A percentile compares a stretch with the other conserved stretches of the same genome.
Evolutionary conservation across 768 basidiomycete species (phyloP).

Genomic region (Psilocybe cyanescens): DNA sequence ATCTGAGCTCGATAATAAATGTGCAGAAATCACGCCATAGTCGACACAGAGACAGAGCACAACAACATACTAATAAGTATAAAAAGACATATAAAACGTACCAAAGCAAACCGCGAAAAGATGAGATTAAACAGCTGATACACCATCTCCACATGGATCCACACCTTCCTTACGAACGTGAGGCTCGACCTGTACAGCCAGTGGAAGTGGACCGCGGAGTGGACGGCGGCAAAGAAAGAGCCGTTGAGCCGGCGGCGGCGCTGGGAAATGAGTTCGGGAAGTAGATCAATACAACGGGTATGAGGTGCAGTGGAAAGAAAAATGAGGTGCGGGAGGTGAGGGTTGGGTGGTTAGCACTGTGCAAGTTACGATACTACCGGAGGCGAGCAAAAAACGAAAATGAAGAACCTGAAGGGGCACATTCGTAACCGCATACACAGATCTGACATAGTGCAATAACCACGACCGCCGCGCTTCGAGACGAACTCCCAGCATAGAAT

Average conservation of each 20-base stretch:
- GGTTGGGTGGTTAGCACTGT: neutral
- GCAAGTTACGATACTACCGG: neutral
- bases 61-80: too few species aligned
- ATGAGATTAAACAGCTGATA: conserved; percentile 91
- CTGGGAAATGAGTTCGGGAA: conserved; percentile 94
- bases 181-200: conserved; percentile 95
- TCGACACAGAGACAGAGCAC: too few species aligned
- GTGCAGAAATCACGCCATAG: too few species aligned
- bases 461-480: conserved; percentile 91
- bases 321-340: neutral
- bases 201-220: conserved; percentile 90
- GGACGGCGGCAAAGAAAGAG: conserved; percentile 96
- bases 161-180: conserved; percentile 80
- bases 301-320: neutral
- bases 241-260: conserved; percentile 97
- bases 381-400: conserved; percentile 38
- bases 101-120: conserved; percentile 90
- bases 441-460: conserved; percentile 96
- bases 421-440: conserved; percentile 90
- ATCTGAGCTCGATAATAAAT: too few species aligned
- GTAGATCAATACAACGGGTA: conserved; percentile 16
- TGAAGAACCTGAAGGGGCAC: conserved; percentile 93
- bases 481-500: conserved; percentile 98
- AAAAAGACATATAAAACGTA: conserved; percentile 26
- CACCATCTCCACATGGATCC: conserved; percentile 93